Evolutionary conservation across 192 early-diverging fungal genomes (phyloP), one percentile per base, ranked within the genome.

Genomic region (Allomyces arbusculus): DNA sequence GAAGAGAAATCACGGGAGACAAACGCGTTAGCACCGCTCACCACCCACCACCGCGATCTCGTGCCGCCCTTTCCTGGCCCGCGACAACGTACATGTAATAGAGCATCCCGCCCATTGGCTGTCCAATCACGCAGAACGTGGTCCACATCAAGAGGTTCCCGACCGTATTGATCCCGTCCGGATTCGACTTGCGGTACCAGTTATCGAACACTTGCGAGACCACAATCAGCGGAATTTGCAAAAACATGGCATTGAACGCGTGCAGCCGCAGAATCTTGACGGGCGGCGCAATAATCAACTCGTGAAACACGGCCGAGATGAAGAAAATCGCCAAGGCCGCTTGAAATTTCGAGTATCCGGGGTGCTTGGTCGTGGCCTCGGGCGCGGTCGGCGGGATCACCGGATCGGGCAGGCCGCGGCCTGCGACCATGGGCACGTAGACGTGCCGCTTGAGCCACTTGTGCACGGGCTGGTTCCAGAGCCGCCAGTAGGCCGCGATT

Each of bases 381-480:
- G 50, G 50, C 50, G 12, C 50, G 20, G 20, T 14, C 50, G 50
- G 50, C 16, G 12, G 50, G 20, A 58, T 20, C 16, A 20, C 12
- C 50, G 50, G 50, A 10, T 58, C 20, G 16, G 65, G 50, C 50
- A 58, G 12, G 0, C 50, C 50, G 16, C 20, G 12, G 22, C 23
- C 62, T 0, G 62, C 24, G 23, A 77, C 66, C 69, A 88, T 76
- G 55, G 91, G 91, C 28, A 92, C 66, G 76, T 89, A 91, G 23
- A 92, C 79, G 70, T 94, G 91, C 11, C 91, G 84, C 69, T 94
- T 94, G 76, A 87, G 86, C 70, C 84, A 88, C 33, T 82, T 82
- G 77, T 90, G 87, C 33, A 94, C 91, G 22, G 91, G 91, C 64
- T 82, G 79, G 80, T 94, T 94, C 91, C 91, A 94, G 33, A 88